Evolutionary conservation across 805 yeast species (phyloP).

Genomic region (Phaffomyces antillensis): DNA sequence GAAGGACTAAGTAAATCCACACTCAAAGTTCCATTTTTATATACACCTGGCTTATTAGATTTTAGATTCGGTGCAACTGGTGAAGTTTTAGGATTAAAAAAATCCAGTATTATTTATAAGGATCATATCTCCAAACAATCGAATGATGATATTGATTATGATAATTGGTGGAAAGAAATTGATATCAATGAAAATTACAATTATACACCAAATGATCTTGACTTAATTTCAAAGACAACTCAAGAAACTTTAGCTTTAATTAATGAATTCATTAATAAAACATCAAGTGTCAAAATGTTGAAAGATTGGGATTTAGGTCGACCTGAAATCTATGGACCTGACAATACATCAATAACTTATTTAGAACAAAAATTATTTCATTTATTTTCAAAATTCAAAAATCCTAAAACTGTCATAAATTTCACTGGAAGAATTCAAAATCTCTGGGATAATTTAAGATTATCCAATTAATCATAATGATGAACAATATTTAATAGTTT

Average conservation of each 20-base stretch:
- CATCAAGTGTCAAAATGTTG: slow-evolving; percentile 1
- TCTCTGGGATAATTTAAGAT: slow-evolving; percentile 4
- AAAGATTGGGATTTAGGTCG: slow-evolving; percentile 20
- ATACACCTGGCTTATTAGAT: slow-evolving; percentile 39
- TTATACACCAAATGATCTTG: slow-evolving; percentile 32
- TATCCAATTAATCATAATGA: background rate
- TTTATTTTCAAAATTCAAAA: slow-evolving; percentile 2
- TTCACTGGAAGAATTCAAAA: slow-evolving; percentile 1
- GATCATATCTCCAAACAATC: slow-evolving; percentile 7
- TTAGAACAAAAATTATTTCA: slow-evolving; percentile 7
- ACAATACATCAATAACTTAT: slow-evolving; percentile 2
- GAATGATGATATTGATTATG: slow-evolving; percentile 16
- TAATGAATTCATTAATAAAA: slow-evolving; percentile 5
- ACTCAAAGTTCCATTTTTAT: slow-evolving; percentile 49
- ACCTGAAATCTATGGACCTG: slow-evolving; percentile 2
- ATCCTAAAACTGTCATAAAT: background rate
- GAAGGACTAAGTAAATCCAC: slow-evolving; percentile 18
- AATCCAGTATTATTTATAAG: slow-evolving; percentile 2
- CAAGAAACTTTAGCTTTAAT: slow-evolving; percentile 19
- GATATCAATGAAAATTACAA: slow-evolving; percentile 45
- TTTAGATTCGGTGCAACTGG: slow-evolving; percentile 26
- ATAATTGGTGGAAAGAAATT: slow-evolving; percentile 41
- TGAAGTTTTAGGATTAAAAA: slow-evolving; percentile 14
- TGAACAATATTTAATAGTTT: background rate
- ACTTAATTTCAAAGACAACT: slow-evolving; percentile 25